These are phyloP conservation scores for Aspergillus carbonarius DNA, from an alignment of 2,329 filamentous ascomycete genomes.

Conservation along the genomic window DNA sequence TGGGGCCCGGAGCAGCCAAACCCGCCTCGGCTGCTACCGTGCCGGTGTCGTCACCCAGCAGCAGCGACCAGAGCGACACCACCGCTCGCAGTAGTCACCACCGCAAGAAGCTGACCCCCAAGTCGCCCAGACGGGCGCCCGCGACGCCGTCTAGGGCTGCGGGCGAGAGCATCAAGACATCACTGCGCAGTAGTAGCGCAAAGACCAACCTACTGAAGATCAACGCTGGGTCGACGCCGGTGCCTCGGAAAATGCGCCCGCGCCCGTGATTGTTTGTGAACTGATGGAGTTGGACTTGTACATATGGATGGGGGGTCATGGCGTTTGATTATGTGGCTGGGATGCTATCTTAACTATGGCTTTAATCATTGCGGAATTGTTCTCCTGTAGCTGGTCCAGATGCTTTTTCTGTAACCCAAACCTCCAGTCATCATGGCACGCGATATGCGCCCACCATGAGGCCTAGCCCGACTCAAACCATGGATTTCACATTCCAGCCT, in stretches of 20 bases:
- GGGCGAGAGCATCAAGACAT: slow-evolving; percentile 17
- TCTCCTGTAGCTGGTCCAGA: no score
- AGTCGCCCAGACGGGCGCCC: slow-evolving; percentile 27
- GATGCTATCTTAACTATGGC: neutral
- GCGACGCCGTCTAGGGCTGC: slow-evolving; percentile 24
- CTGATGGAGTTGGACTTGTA: neutral
- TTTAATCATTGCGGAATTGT: no score
- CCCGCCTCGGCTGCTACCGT: slow-evolving; percentile 22
- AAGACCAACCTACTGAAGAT: slow-evolving; percentile 33
- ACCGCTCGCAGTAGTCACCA: slow-evolving; percentile 22
- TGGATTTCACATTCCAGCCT: no score
- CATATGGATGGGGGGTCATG: neutral
- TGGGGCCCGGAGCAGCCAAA: slow-evolving; percentile 25
- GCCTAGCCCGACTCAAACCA: no score
- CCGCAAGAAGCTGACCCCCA: slow-evolving; percentile 38
- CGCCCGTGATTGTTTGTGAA: slow-evolving; percentile 22
- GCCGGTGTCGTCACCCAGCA: slow-evolving; percentile 17
- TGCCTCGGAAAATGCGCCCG: slow-evolving; percentile 34
- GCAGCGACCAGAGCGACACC: slow-evolving; percentile 13
- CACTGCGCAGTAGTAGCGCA: slow-evolving; percentile 18
- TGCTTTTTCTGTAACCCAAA: no score
- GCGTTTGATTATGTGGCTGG: neutral
- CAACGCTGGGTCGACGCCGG: slow-evolving; percentile 38
- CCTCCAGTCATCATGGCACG: no score
- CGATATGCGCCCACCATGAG: no score